These are phyloP conservation scores for Colletotrichum musicola DNA, from an alignment of 2,329 filamentous ascomycete genomes.

Conservation along the genomic window DNA sequence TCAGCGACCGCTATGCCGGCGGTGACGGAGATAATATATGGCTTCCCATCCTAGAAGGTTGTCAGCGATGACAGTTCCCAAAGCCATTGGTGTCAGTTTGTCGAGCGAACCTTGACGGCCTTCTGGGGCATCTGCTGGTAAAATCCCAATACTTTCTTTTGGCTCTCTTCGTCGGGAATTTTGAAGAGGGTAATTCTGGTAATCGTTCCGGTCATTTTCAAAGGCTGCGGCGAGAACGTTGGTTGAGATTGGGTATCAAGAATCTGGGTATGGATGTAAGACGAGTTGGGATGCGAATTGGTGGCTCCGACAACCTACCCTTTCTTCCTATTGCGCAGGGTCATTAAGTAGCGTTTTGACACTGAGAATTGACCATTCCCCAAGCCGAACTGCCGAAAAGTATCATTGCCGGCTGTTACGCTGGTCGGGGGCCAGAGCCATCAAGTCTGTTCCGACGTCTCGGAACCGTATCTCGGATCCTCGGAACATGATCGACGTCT, in stretches of 20 bases:
- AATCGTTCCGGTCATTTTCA: slow-evolving; percentile 33
- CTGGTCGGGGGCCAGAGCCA: not conserved
- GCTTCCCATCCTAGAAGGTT: slow-evolving; percentile 66
- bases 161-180: slow-evolving; percentile 48
- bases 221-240: not conserved
- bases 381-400: not conserved
- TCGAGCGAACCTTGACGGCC: slow-evolving; percentile 48
- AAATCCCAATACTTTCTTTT: slow-evolving; percentile 45
- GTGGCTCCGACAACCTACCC: no score
- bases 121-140: slow-evolving; percentile 49
- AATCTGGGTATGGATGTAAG: no score
- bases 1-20: slow-evolving; percentile 65
- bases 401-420: not conserved
- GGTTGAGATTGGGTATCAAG: not conserved
- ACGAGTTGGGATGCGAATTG: no score
- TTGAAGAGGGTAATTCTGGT: slow-evolving; percentile 55
- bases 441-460: not conserved
- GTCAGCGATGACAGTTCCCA: no score
- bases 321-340: no score
- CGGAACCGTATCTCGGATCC: slow-evolving; percentile 20
- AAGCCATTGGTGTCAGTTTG: no score
- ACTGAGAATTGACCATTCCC: no score
- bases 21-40: slow-evolving; percentile 67
- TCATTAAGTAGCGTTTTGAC: no score
- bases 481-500: slow-evolving; percentile 5